Percentiles rank a stretch among this genome's conserved stretches.
These are phyloP conservation scores for Ogataea trehaloabstinens DNA, from an alignment of 805 yeast species.

Conservation along the genomic window DNA sequence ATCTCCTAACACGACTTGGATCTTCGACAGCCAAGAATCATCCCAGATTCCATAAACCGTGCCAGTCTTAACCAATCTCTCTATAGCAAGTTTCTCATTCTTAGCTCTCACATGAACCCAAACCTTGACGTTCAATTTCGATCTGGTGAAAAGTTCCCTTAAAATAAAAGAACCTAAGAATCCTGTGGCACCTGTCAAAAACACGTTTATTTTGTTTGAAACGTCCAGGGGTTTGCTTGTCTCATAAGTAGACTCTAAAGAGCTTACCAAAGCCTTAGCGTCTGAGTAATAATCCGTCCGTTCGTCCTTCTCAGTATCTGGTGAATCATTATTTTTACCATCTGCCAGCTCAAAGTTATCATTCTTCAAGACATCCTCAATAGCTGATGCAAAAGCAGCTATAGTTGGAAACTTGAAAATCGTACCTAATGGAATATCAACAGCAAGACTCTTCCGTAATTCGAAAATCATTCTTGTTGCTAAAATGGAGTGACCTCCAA, in stretches of 20 bases:
- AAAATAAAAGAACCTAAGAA: slow-evolving; percentile 90
- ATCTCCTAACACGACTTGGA: slow-evolving; percentile 81
- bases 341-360: slow-evolving; percentile 44
- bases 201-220: slow-evolving; percentile 42
- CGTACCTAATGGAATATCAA: slow-evolving; percentile 86
- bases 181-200: slow-evolving; percentile 95
- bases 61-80: slow-evolving; percentile 73
- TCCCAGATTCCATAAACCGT: slow-evolving; percentile 81
- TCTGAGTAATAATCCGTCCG: slow-evolving; percentile 65
- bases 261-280: slow-evolving; percentile 53
- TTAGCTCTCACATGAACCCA: slow-evolving; percentile 91
- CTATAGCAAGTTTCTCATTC: slow-evolving; percentile 63
- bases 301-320: slow-evolving; percentile 25
- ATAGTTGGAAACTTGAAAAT: slow-evolving; percentile 90
- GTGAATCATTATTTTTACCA: slow-evolving; percentile 30
- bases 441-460: slow-evolving; percentile 69
- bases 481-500: slow-evolving; percentile 96
- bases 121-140: slow-evolving; percentile 50
- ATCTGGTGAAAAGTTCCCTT: slow-evolving; percentile 66
- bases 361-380: slow-evolving; percentile 54
- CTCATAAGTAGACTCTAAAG: slow-evolving; percentile 43
- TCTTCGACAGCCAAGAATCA: slow-evolving; percentile 51
- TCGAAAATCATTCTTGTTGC: slow-evolving; percentile 97
- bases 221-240: slow-evolving; percentile 34
- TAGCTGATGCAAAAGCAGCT: slow-evolving; percentile 69